Evolutionary conservation across 805 yeast species (phyloP), one percentile per base, ranked within the genome.

Genomic region (Kluyveromyces lactis): DNA sequence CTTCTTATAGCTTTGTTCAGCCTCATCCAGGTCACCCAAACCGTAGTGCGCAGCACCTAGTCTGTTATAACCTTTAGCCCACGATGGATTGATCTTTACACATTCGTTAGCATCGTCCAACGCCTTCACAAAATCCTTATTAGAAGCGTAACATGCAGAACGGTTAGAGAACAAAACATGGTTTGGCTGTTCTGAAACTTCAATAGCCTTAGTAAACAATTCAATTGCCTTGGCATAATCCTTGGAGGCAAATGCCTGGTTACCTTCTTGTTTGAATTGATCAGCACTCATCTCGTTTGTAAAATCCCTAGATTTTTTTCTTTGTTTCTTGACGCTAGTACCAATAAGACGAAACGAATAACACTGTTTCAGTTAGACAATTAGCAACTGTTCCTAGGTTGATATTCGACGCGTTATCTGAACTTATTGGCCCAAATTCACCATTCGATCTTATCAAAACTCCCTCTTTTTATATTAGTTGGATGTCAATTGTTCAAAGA

Each of bases 31-130:
- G 44, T 84, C 74, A 13, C 86, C 86, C 44, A 83, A 67, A n/a
- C 98, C 98, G 53, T 71, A 81, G 36, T 81, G 77, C 24, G 98
- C 98, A 48, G 97, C 89, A 43, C 86, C 99, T 27, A 83, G 82
- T 64, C 99, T 80, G 55, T 79, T 83, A 69, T 83, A 85, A 35
- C 97, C 98, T 65, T 92, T 92, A 17, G 96, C 87, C 97, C 97
- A 92, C 2, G 81, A 49, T 12, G 87, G 80, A 48, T 84, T 86
- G 64, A 87, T 78, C 53, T 75, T 72, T 39, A 83, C 79, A 65
- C 95, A 83, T 55, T 82, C 76, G 43, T 84, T 65, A 13, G 97
- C 98, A 62, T 92, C 98, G 33, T 70, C 67, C 44, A 86, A 68
- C 3, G 97, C 98, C 43, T 79, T 67, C 17, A 60, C 61, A 55